Evolutionary conservation across 345 rosid genomes (phyloP).

Genomic region (Populus nigra): DNA sequence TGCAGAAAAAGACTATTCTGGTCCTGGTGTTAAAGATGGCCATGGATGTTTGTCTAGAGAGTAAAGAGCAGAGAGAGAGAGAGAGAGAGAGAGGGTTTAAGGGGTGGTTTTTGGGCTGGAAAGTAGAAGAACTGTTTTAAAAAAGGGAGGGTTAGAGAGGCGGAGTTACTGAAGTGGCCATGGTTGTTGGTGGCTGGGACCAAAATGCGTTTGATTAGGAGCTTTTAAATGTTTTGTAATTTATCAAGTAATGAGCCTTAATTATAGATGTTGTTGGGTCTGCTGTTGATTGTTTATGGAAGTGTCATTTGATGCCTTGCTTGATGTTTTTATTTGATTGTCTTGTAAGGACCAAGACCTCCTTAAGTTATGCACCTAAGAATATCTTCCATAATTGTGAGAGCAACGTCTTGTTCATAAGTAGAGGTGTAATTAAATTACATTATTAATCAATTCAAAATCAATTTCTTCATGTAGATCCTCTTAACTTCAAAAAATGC

Average conservation of each 20-base stretch:
- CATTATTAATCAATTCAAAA: too few relatives aligned
- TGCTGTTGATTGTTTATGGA: not conserved
- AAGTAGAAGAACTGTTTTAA: slow-evolving; percentile 33
- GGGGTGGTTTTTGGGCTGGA: slow-evolving; percentile 13
- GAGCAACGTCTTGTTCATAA: slow-evolving; percentile 4
- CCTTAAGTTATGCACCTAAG: slow-evolving; percentile 10
- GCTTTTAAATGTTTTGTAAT: slow-evolving; percentile 32
- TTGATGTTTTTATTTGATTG: slow-evolving; percentile 11
- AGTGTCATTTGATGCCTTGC: slow-evolving; percentile 13
- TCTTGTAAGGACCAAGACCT: slow-evolving; percentile 5
- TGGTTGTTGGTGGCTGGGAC: slow-evolving; percentile 33
- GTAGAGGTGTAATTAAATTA: too few relatives aligned
- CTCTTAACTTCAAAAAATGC: too few relatives aligned
- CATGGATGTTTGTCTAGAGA: slow-evolving; percentile 14
- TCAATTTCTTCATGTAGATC: too few relatives aligned
- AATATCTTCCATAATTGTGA: slow-evolving; percentile 8
- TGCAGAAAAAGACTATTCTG: slow-evolving; percentile 15
- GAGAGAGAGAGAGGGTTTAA: slow-evolving; percentile 15
- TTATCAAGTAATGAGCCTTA: slow-evolving; percentile 34
- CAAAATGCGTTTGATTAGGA: slow-evolving; percentile 5
- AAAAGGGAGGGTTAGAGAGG: not conserved
- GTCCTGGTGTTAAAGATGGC: slow-evolving; percentile 24
- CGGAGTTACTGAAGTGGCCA: slow-evolving; percentile 33
- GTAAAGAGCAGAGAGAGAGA: slow-evolving; percentile 7
- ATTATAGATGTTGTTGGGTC: slow-evolving; percentile 10